phyloP scores from a whole-genome alignment of 176 grass and related monocot genomes.

The Rhipidocladum racemiflorum region DNA sequence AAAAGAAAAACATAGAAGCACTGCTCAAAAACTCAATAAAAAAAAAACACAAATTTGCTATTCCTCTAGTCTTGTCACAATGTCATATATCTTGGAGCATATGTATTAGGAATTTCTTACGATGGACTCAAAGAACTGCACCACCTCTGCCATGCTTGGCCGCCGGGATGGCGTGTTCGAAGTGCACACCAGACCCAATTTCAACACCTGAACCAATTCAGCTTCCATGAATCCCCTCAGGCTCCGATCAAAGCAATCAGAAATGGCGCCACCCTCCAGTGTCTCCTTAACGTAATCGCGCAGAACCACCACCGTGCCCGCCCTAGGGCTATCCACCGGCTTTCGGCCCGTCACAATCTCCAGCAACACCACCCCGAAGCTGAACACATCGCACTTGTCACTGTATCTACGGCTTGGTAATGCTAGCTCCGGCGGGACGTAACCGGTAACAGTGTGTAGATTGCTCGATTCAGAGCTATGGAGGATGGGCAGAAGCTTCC shows the following conservation, averaged over 20 bases:
- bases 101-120: constrained; percentile 41
- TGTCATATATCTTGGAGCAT: background rate
- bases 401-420: constrained; percentile 47
- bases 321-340: constrained; percentile 41
- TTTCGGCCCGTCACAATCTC: constrained; percentile 66
- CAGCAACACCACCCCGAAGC: constrained; percentile 62
- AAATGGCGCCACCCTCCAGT: constrained; percentile 46
- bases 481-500: constrained; percentile 59
- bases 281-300: constrained; percentile 53
- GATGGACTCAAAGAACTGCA: constrained; percentile 64
- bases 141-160: constrained; percentile 67
- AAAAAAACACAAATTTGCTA: constrained; percentile 21
- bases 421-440: constrained; percentile 58
- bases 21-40: too few relatives aligned
- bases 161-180: constrained; percentile 41
- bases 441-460: constrained; percentile 46
- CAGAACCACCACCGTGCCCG: constrained; percentile 43
- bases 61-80: background rate
- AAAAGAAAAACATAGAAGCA: too few relatives aligned
- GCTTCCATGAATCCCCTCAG: constrained; percentile 44
- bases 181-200: constrained; percentile 59
- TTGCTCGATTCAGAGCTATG: constrained; percentile 39
- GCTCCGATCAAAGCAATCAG: constrained; percentile 53
- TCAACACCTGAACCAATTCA: constrained; percentile 59
- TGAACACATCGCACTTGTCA: constrained; percentile 67